phyloP scores from a whole-genome alignment of 257 asterid species.

The Capsicum baccatum region DNA sequence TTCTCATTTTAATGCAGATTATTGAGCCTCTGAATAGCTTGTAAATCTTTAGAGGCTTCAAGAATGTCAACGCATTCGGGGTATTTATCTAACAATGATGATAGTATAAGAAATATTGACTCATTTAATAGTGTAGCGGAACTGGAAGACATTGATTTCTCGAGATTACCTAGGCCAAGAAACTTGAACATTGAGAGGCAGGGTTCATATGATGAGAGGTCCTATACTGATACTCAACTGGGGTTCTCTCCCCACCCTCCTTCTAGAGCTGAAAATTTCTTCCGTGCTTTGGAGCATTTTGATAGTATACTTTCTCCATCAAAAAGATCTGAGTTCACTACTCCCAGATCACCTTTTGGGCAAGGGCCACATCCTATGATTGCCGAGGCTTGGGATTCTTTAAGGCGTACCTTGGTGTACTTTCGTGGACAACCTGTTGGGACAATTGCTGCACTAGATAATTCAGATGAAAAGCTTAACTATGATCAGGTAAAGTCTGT shows the following conservation, averaged over 20 bases:
- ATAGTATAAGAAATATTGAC: slow-evolving; percentile 42
- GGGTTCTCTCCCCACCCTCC: slow-evolving; percentile 66
- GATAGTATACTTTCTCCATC: slow-evolving; percentile 58
- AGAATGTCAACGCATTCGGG: slow-evolving; percentile 52
- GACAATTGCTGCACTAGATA: slow-evolving; percentile 82
- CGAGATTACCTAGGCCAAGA: slow-evolving; percentile 55
- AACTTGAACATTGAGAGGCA: slow-evolving; percentile 66
- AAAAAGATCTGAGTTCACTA: slow-evolving; percentile 58
- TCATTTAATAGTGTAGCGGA: slow-evolving; percentile 45
- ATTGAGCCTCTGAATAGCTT: slow-evolving; percentile 18
- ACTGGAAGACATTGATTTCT: slow-evolving; percentile 61
- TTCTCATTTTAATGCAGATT: slow-evolving; percentile 16
- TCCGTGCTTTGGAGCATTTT: slow-evolving; percentile 53
- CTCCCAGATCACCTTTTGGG: slow-evolving; percentile 62
- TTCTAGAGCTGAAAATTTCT: slow-evolving; percentile 49
- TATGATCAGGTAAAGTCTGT: slow-evolving; percentile 69
- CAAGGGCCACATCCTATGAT: slow-evolving; percentile 62
- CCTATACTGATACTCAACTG: slow-evolving; percentile 54
- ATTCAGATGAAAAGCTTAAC: slow-evolving; percentile 81
- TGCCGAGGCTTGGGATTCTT: slow-evolving; percentile 78
- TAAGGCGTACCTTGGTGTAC: slow-evolving; percentile 68
- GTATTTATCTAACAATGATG: slow-evolving; percentile 48
- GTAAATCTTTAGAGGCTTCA: slow-evolving; percentile 22
- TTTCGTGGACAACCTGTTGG: slow-evolving; percentile 89
- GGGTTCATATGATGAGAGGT: slow-evolving; percentile 68